Percentiles rank a stretch among this genome's conserved stretches.
phyloP scores from a whole-genome alignment of 1,284 basidiomycete genomes.

The Heterobasidion occidentale region DNA sequence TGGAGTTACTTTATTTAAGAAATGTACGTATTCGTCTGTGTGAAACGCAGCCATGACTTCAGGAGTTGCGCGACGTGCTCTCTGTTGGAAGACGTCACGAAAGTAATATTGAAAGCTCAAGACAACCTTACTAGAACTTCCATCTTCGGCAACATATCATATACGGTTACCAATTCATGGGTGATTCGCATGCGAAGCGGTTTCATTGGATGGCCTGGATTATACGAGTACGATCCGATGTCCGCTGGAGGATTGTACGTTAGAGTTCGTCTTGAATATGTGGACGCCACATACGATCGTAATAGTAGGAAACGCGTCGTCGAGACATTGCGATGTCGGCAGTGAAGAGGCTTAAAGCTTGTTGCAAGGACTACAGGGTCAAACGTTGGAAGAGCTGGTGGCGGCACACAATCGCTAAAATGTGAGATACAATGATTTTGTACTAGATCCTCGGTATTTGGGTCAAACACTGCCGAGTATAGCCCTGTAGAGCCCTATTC shows the following conservation, averaged over 20 bases:
- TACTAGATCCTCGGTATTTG: too few relatives aligned
- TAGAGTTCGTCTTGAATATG: neutral
- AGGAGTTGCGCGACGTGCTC: constrained; percentile 74
- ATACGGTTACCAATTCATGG: constrained; percentile 87
- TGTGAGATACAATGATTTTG: too few relatives aligned
- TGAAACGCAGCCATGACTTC: constrained; percentile 91
- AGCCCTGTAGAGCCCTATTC: too few relatives aligned
- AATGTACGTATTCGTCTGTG: constrained; percentile 96
- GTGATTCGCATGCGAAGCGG: constrained; percentile 91
- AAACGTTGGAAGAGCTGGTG: too few relatives aligned
- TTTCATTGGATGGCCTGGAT: constrained; percentile 90
- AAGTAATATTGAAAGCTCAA: neutral
- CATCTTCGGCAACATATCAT: constrained; percentile 89
- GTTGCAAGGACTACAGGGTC: too few relatives aligned
- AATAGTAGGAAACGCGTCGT: constrained; percentile 55
- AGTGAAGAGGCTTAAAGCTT: too few relatives aligned
- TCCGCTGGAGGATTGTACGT: constrained; percentile 41
- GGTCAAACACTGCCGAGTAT: too few relatives aligned
- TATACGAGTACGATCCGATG: constrained; percentile 81
- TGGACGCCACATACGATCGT: constrained; percentile 36
- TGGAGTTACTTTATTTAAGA: constrained; percentile 81
- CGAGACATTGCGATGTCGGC: constrained; percentile 25
- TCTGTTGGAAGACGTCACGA: constrained; percentile 32
- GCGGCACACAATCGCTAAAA: too few relatives aligned
- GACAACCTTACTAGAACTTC: constrained; percentile 66